A percentile compares a stretch with the other conserved stretches of the same genome.
These are phyloP conservation scores for Saprolegnia parasitica DNA, from an alignment of 352 stramenopile species.

Conservation along the genomic window DNA sequence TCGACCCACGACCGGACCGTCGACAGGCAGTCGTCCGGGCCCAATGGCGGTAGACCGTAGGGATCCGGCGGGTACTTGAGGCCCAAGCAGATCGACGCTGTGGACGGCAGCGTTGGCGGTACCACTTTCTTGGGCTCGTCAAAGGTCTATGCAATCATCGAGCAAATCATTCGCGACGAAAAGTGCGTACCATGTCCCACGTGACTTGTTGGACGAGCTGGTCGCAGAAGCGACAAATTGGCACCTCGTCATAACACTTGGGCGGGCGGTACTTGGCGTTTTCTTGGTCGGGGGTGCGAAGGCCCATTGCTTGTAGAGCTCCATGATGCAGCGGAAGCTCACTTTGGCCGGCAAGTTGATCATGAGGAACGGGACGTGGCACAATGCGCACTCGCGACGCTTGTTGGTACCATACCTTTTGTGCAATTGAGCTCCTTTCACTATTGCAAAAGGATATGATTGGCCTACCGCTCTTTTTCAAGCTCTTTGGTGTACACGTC, in stretches of 20 bases:
- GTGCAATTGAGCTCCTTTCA: too few species aligned
- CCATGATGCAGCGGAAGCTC: slow-evolving; percentile 75
- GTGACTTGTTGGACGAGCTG: slow-evolving; percentile 54
- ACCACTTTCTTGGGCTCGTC: too few species aligned
- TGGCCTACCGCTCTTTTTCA: slow-evolving; percentile 28
- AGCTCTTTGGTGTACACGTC: slow-evolving; percentile 32
- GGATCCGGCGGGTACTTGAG: slow-evolving; percentile 46
- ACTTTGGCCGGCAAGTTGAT: slow-evolving; percentile 64
- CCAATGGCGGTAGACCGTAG: slow-evolving; percentile 62
- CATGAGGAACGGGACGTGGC: slow-evolving; percentile 46
- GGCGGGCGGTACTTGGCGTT: slow-evolving; percentile 54
- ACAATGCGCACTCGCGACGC: slow-evolving; percentile 59
- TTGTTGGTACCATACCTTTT: slow-evolving; percentile 49
- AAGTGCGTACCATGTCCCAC: slow-evolving; percentile 9
- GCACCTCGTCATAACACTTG: slow-evolving; percentile 66
- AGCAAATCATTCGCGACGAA: too few species aligned
- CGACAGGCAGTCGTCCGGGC: slow-evolving; percentile 37
- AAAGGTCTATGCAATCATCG: too few species aligned
- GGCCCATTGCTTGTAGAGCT: slow-evolving; percentile 55
- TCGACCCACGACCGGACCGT: neutral
- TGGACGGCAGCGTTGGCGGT: too few species aligned
- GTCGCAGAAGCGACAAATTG: slow-evolving; percentile 67
- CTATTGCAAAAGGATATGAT: too few species aligned
- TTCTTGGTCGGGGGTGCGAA: slow-evolving; percentile 44
- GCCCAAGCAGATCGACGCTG: neutral